Conservation (phyloP, 345 rosid genomes). For the Laguncularia racemosa region DNA sequence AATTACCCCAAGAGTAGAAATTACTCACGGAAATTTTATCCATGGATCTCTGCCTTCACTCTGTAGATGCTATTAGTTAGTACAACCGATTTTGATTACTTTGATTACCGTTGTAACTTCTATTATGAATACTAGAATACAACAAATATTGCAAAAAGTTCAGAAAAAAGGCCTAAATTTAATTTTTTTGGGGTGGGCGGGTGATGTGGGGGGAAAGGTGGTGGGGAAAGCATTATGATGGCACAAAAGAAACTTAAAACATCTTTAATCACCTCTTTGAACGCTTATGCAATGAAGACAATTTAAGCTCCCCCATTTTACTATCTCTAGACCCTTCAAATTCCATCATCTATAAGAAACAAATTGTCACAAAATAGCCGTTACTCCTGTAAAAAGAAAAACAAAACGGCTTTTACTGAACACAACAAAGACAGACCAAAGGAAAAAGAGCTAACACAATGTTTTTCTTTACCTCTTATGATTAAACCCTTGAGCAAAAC, state of each 20-base stretch:
- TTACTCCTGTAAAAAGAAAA: not conserved
- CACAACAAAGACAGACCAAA: not conserved
- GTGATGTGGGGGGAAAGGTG: too few relatives aligned
- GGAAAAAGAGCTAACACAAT: constrained; percentile 1
- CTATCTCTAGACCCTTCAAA: constrained; percentile 36
- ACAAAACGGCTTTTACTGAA: not conserved
- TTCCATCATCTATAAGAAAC: constrained; percentile 26
- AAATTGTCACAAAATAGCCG: constrained; percentile 10
- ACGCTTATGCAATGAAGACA: constrained; percentile 54
- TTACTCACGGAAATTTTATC: too few relatives aligned
- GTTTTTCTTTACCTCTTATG: constrained; percentile 11
- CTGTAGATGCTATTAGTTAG: too few relatives aligned
- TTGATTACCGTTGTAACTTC: too few relatives aligned
- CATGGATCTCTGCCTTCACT: too few relatives aligned
- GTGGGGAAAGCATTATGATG: constrained; percentile 9
- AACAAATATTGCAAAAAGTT: too few relatives aligned
- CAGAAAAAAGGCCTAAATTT: too few relatives aligned
- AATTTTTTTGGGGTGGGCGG: too few relatives aligned
- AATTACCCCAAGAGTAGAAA: too few relatives aligned
- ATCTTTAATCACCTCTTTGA: constrained; percentile 58
- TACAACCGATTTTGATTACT: too few relatives aligned
- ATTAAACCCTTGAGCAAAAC: constrained; percentile 8
- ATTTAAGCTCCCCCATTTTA: constrained; percentile 41
- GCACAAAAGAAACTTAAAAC: constrained; percentile 16
- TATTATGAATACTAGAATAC: too few relatives aligned